Base-by-base conservation (phyloP, 208 protist species). In the Leishmania mexicana region DNA sequence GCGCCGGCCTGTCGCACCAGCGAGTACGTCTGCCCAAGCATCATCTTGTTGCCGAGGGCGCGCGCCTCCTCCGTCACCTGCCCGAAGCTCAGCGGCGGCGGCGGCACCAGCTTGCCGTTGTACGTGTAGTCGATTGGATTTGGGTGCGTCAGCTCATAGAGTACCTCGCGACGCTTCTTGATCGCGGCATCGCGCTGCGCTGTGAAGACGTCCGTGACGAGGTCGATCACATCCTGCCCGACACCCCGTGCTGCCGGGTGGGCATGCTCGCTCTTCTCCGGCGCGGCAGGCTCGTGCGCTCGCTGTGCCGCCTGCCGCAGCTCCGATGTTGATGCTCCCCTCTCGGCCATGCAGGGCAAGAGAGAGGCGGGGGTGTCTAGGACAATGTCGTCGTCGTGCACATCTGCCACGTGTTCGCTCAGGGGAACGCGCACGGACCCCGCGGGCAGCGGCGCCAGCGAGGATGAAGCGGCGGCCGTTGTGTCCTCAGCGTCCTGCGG, bases 131-230 rank as follows among this genome's bases (percentile, higher is more conserved):
- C 90, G 10, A 80, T 73, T 0, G 94, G 94, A 45, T 93, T 87
- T 0, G 95, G 95, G 75, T 98, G 94, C 1, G 94, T 96, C 24
- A 98, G 79, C 19, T 95, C 89, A 81, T 97, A 97, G 10, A 98
- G 88, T 67, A 95, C 83, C 75, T 88, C 84, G 21, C 93, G 93
- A 1, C 95, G 93, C 78, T 88, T 75, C 49, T 64, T 67, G 31
- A 96, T 81, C 58, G 89, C 85, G 24, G 75, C 76, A 71, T 98
- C 90, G 8, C 95, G 90, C 81, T 93, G 84, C 79, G 88, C 83
- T 38, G 84, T 84, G 79, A 96, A 96, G 31, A 84, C 93, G 76
- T 98, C 95, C 45, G 95, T 98, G 19, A 98, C 95, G 45, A 98
- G 83, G 74, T 96, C 87, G 77, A 97, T 91, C 38, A 96, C 92